A percentile compares a stretch with the other conserved stretches of the same genome.
Conservation (phyloP, 2,329 filamentous ascomycete genomes). For the Talaromyces islandicus region DNA sequence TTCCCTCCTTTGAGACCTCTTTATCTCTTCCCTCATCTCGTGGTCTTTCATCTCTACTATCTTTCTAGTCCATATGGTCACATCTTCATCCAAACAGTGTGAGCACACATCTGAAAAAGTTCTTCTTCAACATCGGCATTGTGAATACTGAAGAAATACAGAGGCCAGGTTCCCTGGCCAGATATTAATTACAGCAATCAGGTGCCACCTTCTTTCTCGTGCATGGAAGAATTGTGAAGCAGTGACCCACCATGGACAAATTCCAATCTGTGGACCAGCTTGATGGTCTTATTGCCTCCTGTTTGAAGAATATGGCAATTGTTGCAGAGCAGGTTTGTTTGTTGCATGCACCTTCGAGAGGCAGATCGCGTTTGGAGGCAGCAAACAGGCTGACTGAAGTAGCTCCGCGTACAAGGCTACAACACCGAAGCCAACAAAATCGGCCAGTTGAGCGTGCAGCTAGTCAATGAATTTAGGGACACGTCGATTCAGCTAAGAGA, state of each 20-base stretch:
- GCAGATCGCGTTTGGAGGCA: not conserved
- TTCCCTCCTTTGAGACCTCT: not conserved
- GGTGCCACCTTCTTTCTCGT: not conserved
- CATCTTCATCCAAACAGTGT: not conserved
- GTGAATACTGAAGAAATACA: not conserved
- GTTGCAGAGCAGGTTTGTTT: not conserved
- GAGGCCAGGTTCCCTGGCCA: not conserved
- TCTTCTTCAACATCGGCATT: not conserved
- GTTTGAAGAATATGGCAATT: not conserved
- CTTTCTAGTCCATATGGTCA: not conserved
- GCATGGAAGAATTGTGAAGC: not conserved
- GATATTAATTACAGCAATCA: not conserved
- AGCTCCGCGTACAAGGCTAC: slow-evolving; percentile 3
- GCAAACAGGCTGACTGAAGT: not conserved
- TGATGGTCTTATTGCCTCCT: not conserved
- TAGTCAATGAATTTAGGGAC: slow-evolving; percentile 18
- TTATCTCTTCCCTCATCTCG: not conserved
- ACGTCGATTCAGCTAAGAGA: slow-evolving; percentile 16
- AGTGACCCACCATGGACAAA: not conserved
- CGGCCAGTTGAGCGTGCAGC: slow-evolving; percentile 17
- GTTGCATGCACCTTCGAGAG: not conserved
- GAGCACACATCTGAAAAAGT: not conserved
- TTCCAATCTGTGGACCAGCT: not conserved
- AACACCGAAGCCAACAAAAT: slow-evolving; percentile 18
- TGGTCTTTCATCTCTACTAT: not conserved